Evolutionary conservation across 192 early-diverging fungal genomes (phyloP), one percentile per base, ranked within the genome.

Genomic region (Lunasporangiospora selenospora): DNA sequence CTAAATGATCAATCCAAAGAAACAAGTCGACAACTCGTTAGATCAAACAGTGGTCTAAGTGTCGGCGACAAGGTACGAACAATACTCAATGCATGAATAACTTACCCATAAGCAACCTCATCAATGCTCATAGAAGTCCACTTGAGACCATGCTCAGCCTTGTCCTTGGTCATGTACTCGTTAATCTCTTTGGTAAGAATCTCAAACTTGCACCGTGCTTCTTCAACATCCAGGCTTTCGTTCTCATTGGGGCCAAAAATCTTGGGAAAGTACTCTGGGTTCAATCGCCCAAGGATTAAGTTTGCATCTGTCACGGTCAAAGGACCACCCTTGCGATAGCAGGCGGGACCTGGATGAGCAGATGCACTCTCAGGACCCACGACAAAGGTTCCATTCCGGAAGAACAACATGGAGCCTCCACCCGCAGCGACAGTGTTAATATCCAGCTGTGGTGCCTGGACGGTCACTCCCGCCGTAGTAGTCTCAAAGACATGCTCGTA

Each of bases 351-450:
- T 9, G 97, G 97, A 71, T 96, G 88, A 8, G 95, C 95, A 37
- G 92, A 87, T 0, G 93, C 95, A 65, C 93, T 95, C 82, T 93
- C 89, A 41, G 91, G 91, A 4, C 97, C 97, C 4, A 99, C 97
- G 7, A 86, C 85, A 84, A 97, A 95, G 77, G 97, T 89, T 13
- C 95, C 95, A 55, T 94, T 97, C 24, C 90, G 79, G 78, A 93
- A 99, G 65, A 93, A 95, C 42, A 99, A 81, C 16, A 89, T 85
- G 19, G 95, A 97, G 4, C 95, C 95, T 23, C 97, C 97, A 26
- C 97, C 97, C 6, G 97, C 97, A 10, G 97, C 97, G 18, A 99
- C 93, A 3, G 95, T 98, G 76, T 92, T 90, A 47, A 99, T 99
- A 56, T 96, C 94, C 40, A 99, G 77, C 71, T 99, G 97, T 32